Percentiles rank a stretch among this genome's conserved stretches.
Evolutionary conservation across 140 eudicot species (phyloP).

Genomic region (Bidens hawaiensis): DNA sequence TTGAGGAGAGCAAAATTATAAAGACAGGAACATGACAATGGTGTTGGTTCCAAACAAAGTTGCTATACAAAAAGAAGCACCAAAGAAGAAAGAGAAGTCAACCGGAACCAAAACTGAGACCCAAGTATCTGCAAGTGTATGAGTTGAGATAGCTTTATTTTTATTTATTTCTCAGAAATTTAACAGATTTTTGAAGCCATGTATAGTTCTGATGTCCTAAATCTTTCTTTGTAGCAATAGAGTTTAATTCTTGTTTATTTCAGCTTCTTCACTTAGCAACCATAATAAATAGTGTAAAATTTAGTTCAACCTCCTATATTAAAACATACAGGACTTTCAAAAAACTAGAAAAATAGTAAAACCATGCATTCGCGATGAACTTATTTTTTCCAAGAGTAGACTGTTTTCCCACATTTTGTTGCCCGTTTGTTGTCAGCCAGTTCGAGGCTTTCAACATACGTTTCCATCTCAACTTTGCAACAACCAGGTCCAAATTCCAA

Average conservation of each 20-base stretch:
- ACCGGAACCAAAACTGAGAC: constrained; percentile 23
- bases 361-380: background rate
- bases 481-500: background rate
- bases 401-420: background rate
- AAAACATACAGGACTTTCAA: too few species aligned
- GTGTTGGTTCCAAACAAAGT: constrained; percentile 75
- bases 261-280: constrained; percentile 2
- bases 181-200: constrained; percentile 13
- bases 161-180: background rate
- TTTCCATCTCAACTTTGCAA: background rate
- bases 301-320: too few species aligned
- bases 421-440: constrained; percentile 3
- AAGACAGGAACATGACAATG: constrained; percentile 52
- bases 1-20: constrained; percentile 66
- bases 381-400: background rate
- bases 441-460: constrained; percentile 16
- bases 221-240: constrained; percentile 17
- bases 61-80: constrained; percentile 49
- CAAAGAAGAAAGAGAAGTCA: constrained; percentile 51
- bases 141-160: background rate
- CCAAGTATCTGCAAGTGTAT: constrained; percentile 29
- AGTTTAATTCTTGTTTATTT: constrained; percentile 5
- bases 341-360: too few species aligned
- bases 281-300: too few species aligned
- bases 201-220: constrained; percentile 23